Evolutionary conservation across 2,329 filamentous ascomycete species (phyloP), one percentile per base, ranked within the genome.

Genomic region (Dryadomyces quercivorus): DNA sequence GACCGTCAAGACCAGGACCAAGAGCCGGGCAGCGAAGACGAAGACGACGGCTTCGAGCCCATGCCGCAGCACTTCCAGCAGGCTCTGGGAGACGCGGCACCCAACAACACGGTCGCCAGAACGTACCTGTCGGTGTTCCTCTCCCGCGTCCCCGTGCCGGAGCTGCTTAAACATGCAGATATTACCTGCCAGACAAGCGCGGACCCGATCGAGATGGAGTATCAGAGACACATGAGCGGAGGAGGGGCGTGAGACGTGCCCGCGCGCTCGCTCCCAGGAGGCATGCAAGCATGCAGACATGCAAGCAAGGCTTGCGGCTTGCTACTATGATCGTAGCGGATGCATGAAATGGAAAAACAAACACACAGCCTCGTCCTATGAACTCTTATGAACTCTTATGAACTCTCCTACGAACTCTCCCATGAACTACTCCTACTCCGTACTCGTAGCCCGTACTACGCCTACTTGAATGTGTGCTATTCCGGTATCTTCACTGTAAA

Each of bases 61-160:
- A 78, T 80, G 72, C 72, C 75, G 56, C 76, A 70, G n/a, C 72
- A 76, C 2, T 77, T 83, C 58, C 74, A 79, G 63, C 70, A 73
- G 58, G 77, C 78, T 5, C 67, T 78, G 9, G 43, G 44, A n/a
- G 48, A 55, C 2, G 21, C 26, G 7, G 20, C 50, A 3, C 13
- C 21, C 15, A 22, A 57, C 9, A 10, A 20, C 65, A 75, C 60
- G 1, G 42, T 36, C 57, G 70, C 72, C 57, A 71, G 67, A 52
- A 77, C 77, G 16, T 74, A 80, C 44, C 69, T 88, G 72, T 79
- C 76, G 57, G 69, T 85, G 21, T 82, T 84, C 59, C 64, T 88
- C 16, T 80, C 81, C 0, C 65, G 70, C 26, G 66, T 67, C 15
- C 67, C 77, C 13, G 66, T 87, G 38, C 74, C 76, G 18, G 77